These are phyloP conservation scores for Thielaviopsis ethacetica DNA, from an alignment of 2,329 filamentous ascomycete genomes.

Conservation along the genomic window DNA sequence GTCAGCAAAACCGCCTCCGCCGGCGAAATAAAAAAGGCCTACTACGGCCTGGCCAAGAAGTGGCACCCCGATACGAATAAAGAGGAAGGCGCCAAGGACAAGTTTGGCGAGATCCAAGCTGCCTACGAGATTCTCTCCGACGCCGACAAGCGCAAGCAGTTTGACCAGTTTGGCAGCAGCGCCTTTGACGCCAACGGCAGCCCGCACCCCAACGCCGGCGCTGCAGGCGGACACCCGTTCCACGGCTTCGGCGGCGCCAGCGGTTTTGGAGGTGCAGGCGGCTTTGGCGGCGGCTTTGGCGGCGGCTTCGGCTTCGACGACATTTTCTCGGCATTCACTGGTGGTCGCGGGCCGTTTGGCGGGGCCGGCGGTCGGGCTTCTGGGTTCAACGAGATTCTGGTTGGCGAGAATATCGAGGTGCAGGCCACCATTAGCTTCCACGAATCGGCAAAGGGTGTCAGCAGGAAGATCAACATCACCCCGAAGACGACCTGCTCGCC, in stretches of 20 bases:
- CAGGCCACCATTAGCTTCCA: slow-evolving; percentile 87
- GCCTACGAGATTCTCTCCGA: slow-evolving; percentile 92
- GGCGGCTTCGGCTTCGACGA: slow-evolving; percentile 92
- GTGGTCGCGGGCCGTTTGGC: slow-evolving; percentile 36
- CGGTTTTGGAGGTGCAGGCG: slow-evolving; percentile 69
- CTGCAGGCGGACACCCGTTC: slow-evolving; percentile 46
- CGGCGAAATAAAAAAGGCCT: slow-evolving; percentile 91
- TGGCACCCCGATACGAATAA: slow-evolving; percentile 98
- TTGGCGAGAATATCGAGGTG: slow-evolving; percentile 94
- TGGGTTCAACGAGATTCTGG: slow-evolving; percentile 62
- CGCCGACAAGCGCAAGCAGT: slow-evolving; percentile 81
- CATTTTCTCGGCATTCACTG: slow-evolving; percentile 75
- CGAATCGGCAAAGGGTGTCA: slow-evolving; percentile 84
- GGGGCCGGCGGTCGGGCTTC: slow-evolving; percentile 44
- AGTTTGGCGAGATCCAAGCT: slow-evolving; percentile 80
- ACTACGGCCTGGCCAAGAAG: slow-evolving; percentile 95
- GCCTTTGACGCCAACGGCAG: slow-evolving; percentile 67
- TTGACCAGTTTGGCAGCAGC: slow-evolving; percentile 75
- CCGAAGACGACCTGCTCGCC: slow-evolving; percentile 69
- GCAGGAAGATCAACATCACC: slow-evolving; percentile 74
- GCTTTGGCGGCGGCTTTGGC: slow-evolving; percentile 60
- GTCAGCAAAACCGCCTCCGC: slow-evolving; percentile 68
- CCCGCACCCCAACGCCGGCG: slow-evolving; percentile 21
- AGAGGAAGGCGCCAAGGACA: slow-evolving; percentile 81
- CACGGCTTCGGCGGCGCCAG: slow-evolving; percentile 43